A percentile compares a stretch with the other conserved stretches of the same genome.
phyloP scores from a whole-genome alignment of 2,329 filamentous ascomycete genomes.

The Tolypocladium guangdongense region DNA sequence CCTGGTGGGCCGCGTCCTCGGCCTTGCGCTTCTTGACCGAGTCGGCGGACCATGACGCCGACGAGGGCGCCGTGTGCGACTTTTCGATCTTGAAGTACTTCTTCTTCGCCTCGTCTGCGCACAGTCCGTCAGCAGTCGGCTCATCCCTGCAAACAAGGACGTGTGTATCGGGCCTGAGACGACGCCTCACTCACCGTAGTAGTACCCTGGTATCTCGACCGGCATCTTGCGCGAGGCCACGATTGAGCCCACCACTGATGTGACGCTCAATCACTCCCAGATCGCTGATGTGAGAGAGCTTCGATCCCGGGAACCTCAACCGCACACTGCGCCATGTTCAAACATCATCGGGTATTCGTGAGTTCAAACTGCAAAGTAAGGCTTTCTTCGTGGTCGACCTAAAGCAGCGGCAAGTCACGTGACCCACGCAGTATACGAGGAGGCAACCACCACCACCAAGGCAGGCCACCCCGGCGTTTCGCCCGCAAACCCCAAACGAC shows the following conservation, averaged over 20 bases:
- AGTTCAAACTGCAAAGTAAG: background rate
- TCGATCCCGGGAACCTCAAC: no score
- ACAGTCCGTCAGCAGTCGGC: background rate
- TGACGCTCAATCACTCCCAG: background rate
- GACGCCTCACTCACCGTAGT: conserved; percentile 31
- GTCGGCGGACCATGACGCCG: conserved; percentile 43
- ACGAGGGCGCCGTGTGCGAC: conserved; percentile 38
- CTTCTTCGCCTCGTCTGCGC: conserved; percentile 41
- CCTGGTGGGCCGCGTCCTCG: conserved; percentile 25
- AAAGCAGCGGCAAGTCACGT: background rate
- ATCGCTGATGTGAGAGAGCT: background rate
- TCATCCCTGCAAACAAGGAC: background rate
- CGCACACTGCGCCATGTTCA: background rate
- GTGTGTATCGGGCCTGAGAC: background rate
- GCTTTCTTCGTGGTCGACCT: no score
- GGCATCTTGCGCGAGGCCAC: conserved; percentile 15
- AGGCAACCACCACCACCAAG: background rate
- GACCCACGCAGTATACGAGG: background rate
- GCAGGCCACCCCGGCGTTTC: background rate
- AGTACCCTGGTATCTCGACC: conserved; percentile 39
- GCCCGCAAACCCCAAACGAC: background rate
- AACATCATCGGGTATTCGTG: background rate
- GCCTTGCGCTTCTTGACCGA: conserved; percentile 45
- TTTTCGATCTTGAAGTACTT: conserved; percentile 61
- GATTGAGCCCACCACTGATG: background rate